phyloP scores from a whole-genome alignment of 225 moss, liverwort and hornwort species.

The Lunularia cruciata region DNA sequence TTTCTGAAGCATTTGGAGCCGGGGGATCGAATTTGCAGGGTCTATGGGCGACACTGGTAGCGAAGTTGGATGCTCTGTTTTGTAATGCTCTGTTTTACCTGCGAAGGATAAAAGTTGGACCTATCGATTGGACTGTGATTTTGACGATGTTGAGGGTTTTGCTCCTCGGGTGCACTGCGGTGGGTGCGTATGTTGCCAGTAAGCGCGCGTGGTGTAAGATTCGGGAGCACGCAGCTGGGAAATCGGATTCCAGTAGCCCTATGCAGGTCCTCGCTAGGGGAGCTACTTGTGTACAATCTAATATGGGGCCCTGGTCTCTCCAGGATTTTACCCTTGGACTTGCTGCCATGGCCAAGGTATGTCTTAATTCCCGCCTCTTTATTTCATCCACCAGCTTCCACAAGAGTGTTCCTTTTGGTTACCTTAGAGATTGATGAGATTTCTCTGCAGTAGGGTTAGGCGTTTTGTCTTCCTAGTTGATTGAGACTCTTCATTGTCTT shows the following conservation, averaged over 20 bases:
- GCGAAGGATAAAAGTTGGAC: neutral
- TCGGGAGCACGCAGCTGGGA: slow-evolving; percentile 32
- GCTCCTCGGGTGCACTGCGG: slow-evolving; percentile 39
- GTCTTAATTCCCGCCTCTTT: no score
- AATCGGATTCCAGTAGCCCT: slow-evolving; percentile 30
- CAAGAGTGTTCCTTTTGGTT: no score
- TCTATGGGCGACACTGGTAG: neutral
- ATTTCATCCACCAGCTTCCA: no score
- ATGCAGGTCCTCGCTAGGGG: slow-evolving; percentile 58
- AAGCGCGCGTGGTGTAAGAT: slow-evolving; percentile 38
- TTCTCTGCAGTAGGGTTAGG: no score
- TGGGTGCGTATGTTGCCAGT: slow-evolving; percentile 48
- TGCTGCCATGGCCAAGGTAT: slow-evolving; percentile 82
- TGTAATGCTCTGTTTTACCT: neutral
- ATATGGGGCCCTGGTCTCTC: slow-evolving; percentile 88
- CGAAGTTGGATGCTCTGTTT: neutral
- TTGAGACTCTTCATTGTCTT: no score
- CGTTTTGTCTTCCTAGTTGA: no score
- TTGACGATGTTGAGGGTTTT: slow-evolving; percentile 41
- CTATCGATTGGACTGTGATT: neutral
- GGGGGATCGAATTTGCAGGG: neutral
- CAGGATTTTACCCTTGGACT: slow-evolving; percentile 82
- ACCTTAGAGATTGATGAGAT: no score
- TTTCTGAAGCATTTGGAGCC: neutral
- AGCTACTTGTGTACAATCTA: slow-evolving; percentile 56